Evolutionary conservation across 345 rosid species (phyloP).

Genomic region (Bretschneidera sinensis): DNA sequence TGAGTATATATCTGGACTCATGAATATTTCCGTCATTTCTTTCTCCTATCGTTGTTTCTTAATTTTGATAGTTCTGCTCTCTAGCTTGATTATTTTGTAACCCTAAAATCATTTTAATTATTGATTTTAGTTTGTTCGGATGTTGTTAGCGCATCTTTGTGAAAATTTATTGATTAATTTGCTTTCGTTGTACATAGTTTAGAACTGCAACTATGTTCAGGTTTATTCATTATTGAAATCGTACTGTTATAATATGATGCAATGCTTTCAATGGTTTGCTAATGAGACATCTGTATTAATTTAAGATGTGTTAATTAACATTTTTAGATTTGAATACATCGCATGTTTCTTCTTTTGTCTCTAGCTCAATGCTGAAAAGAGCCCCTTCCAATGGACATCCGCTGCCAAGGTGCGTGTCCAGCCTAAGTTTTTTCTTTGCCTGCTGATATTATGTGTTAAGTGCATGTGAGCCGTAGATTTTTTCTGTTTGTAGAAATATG

Average conservation of each 20-base stretch:
- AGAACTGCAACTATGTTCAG: too few relatives aligned
- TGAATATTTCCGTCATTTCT: too few relatives aligned
- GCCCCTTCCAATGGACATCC: conserved; percentile 58
- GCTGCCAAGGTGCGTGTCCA: conserved; percentile 48
- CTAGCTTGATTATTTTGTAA: too few relatives aligned
- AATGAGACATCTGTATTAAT: too few relatives aligned
- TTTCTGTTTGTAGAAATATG: not conserved
- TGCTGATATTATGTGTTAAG: not conserved
- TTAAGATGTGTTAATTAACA: too few relatives aligned
- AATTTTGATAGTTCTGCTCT: not conserved
- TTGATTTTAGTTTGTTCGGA: too few relatives aligned
- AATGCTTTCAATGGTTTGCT: not conserved
- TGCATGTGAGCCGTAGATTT: not conserved
- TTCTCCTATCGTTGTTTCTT: not conserved
- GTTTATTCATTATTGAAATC: too few relatives aligned
- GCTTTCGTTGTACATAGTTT: too few relatives aligned
- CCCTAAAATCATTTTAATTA: too few relatives aligned
- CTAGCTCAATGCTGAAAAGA: conserved; percentile 65
- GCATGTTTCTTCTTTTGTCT: not conserved
- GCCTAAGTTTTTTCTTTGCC: conserved; percentile 2
- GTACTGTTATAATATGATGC: not conserved
- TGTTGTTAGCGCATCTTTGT: too few relatives aligned
- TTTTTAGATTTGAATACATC: too few relatives aligned
- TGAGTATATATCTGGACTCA: conserved; percentile 17
- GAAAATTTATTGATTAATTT: too few relatives aligned